A percentile compares a stretch with the other conserved stretches of the same genome.
Evolutionary conservation across 768 basidiomycete genomes (phyloP).

Genomic region (Kwoniella dejecticola): DNA sequence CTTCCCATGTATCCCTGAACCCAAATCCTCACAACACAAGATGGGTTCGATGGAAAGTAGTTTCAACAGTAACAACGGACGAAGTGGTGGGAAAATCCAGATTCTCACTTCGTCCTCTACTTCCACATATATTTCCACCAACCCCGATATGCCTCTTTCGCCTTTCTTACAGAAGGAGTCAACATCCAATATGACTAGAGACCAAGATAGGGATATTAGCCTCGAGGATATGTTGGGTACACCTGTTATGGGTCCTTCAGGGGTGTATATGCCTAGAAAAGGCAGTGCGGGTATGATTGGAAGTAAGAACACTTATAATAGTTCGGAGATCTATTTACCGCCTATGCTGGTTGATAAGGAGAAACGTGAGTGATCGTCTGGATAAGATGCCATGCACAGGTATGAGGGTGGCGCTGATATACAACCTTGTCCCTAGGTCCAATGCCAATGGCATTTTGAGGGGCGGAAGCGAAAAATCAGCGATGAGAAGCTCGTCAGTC

Average conservation of each 20-base stretch:
- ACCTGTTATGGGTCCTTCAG: constrained; percentile 9
- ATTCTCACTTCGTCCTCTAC: constrained; percentile 7
- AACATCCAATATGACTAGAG: not conserved
- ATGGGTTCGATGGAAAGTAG: constrained; percentile 9
- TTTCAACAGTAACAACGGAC: not conserved
- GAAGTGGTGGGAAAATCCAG: not conserved
- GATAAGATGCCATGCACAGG: too few species aligned
- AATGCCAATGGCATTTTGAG: too few species aligned
- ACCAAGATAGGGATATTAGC: constrained; percentile 15
- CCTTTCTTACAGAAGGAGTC: not conserved
- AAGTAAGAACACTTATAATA: not conserved
- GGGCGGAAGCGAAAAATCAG: too few species aligned
- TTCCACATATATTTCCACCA: not conserved
- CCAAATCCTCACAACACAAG: not conserved
- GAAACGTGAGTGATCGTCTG: constrained; percentile 10
- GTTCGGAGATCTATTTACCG: constrained; percentile 5
- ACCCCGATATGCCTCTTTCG: not conserved
- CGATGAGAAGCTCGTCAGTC: too few species aligned
- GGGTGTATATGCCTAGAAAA: constrained; percentile 15
- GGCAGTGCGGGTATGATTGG: not conserved
- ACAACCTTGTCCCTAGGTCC: too few species aligned
- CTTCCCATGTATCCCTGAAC: constrained; percentile 39
- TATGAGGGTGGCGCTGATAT: too few species aligned
- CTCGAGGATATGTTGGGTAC: constrained; percentile 28
- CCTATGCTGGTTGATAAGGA: constrained; percentile 15